phyloP scores from a whole-genome alignment of 2,329 filamentous ascomycete genomes.

The Fusarium tuaranense region DNA sequence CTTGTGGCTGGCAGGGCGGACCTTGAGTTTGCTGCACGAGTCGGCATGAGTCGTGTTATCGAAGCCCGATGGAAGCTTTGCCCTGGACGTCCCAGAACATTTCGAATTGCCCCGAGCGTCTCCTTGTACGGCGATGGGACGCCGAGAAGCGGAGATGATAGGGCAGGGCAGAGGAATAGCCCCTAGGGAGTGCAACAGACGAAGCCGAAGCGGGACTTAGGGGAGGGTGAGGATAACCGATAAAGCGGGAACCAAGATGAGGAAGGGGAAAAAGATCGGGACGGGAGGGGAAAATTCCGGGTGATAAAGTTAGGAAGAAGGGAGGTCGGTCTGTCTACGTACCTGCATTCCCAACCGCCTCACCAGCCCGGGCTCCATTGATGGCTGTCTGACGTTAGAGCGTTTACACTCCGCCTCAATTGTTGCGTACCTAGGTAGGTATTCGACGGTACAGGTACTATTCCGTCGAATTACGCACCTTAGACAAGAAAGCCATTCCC shows the following conservation, averaged over 20 bases:
- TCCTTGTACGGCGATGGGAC: conserved; percentile 35
- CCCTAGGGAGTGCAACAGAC: conserved; percentile 1
- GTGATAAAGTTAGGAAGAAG: background rate
- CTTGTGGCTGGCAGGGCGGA: conserved; percentile 35
- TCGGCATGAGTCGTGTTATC: conserved; percentile 44
- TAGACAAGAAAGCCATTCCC: background rate
- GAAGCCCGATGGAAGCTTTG: conserved; percentile 46
- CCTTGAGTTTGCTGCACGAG: conserved; percentile 31
- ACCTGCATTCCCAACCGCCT: conserved; percentile 9
- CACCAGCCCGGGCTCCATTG: background rate
- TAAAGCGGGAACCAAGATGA: conserved; percentile 1
- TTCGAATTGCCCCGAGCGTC: conserved; percentile 27
- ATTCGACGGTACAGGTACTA: background rate
- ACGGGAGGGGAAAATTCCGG: conserved; percentile 15
- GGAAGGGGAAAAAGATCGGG: conserved; percentile 13
- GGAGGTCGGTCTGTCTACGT: conserved; percentile 2
- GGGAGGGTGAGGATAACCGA: conserved; percentile 4
- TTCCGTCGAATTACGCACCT: background rate
- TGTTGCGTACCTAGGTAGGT: background rate
- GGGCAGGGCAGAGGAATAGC: conserved; percentile 5
- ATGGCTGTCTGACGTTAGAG: background rate
- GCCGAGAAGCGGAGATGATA: conserved; percentile 27
- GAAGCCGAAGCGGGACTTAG: conserved; percentile 3
- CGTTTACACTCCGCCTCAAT: background rate
- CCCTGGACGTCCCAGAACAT: conserved; percentile 25